phyloP scores from a whole-genome alignment of 495 filamentous ascomycete genomes.

The Lichenothelia convexa region DNA sequence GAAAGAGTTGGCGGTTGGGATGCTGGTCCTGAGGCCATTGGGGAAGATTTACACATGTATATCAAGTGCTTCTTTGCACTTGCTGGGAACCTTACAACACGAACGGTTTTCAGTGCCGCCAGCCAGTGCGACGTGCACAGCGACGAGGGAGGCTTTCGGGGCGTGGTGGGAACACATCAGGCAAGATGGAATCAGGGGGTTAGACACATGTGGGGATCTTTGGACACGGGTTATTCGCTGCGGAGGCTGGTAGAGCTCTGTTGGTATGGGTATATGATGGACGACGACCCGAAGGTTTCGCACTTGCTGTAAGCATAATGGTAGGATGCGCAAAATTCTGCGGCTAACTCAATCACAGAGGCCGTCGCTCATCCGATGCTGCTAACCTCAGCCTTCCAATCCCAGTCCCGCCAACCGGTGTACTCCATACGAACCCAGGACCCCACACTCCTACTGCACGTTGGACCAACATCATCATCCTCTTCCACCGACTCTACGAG shows the following conservation, averaged over 20 bases:
- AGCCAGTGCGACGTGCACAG: constrained; percentile 51
- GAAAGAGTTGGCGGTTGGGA: constrained; percentile 50
- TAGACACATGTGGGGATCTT: constrained; percentile 55
- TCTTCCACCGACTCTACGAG: constrained; percentile 46
- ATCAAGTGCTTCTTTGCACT: constrained; percentile 57
- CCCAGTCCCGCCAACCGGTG: constrained; percentile 28
- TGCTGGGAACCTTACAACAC: constrained; percentile 37
- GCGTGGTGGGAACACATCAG: constrained; percentile 30
- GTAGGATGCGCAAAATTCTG: too few relatives aligned
- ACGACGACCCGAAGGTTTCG: constrained; percentile 25
- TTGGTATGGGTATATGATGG: constrained; percentile 4
- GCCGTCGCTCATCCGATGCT: too few relatives aligned
- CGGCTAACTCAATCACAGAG: too few relatives aligned
- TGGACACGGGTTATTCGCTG: constrained; percentile 43
- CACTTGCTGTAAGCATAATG: too few relatives aligned
- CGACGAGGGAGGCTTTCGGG: constrained; percentile 27
- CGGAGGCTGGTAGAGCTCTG: neutral
- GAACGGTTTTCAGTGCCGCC: constrained; percentile 36
- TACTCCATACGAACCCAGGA: constrained; percentile 26
- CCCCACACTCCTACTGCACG: constrained; percentile 27
- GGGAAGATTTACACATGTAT: constrained; percentile 59
- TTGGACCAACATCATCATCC: constrained; percentile 12
- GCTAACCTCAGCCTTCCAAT: too few relatives aligned
- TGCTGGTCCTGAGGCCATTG: constrained; percentile 45
- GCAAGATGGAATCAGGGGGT: constrained; percentile 48